Conservation (phyloP, 306 rosid species). For the Prunus armeniaca region DNA sequence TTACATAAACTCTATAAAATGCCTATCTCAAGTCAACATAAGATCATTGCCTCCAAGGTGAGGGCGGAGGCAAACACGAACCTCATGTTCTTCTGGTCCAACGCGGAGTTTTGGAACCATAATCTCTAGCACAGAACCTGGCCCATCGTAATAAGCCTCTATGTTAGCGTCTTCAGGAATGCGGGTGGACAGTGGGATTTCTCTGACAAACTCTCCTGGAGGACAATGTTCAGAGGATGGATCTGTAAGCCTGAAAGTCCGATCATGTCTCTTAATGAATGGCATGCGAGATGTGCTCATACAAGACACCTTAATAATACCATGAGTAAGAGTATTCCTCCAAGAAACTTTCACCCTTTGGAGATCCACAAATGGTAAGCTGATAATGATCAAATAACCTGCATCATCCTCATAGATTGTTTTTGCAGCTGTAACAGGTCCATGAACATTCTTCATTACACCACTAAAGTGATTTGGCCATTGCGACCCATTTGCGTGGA, state of each 20-base stretch:
- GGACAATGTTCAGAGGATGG: slow-evolving; percentile 87
- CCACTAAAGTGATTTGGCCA: slow-evolving; percentile 82
- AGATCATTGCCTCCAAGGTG: slow-evolving; percentile 81
- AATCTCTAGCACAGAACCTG: slow-evolving; percentile 89
- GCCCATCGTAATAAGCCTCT: slow-evolving; percentile 90
- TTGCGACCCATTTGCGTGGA: slow-evolving; percentile 44
- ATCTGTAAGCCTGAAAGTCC: slow-evolving; percentile 84
- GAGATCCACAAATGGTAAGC: slow-evolving; percentile 86
- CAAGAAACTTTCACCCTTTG: slow-evolving; percentile 85
- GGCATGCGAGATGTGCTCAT: slow-evolving; percentile 76
- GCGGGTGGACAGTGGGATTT: slow-evolving; percentile 73
- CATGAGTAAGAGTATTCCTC: slow-evolving; percentile 81
- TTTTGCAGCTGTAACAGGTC: slow-evolving; percentile 93
- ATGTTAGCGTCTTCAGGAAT: slow-evolving; percentile 92
- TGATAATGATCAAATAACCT: slow-evolving; percentile 77
- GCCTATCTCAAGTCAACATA: slow-evolving; percentile 59
- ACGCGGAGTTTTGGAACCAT: slow-evolving; percentile 81
- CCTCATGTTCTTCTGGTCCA: slow-evolving; percentile 92
- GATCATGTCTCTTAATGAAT: slow-evolving; percentile 69
- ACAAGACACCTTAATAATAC: slow-evolving; percentile 89
- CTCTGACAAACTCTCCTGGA: slow-evolving; percentile 87
- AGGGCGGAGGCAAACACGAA: slow-evolving; percentile 91
- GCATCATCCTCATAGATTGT: slow-evolving; percentile 82
- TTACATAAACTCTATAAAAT: slow-evolving; percentile 28
- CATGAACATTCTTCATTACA: slow-evolving; percentile 71